phyloP scores from a whole-genome alignment of 495 filamentous ascomycete genomes.

The Hypomontagnella submonticulosa region DNA sequence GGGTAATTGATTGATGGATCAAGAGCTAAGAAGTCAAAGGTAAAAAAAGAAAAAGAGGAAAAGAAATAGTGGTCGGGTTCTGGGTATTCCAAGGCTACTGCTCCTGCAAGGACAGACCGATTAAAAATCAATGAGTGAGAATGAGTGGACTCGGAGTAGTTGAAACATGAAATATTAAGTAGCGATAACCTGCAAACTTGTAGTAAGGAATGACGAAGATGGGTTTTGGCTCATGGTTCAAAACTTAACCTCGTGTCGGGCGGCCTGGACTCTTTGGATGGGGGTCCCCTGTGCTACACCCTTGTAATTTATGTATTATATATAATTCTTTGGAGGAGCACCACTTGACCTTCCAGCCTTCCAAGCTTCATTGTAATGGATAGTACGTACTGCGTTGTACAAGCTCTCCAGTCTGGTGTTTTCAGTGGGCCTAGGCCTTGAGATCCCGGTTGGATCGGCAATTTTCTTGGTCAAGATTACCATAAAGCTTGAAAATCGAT shows the following conservation, averaged over 20 bases:
- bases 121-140: conserved; percentile 2
- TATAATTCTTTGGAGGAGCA: background rate
- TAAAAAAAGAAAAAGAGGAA: background rate
- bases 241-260: conserved; percentile 31
- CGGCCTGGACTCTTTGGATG: conserved; percentile 15
- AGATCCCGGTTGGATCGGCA: conserved; percentile 35
- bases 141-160: conserved; percentile 5
- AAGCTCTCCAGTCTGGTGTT: background rate
- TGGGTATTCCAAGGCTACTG: background rate
- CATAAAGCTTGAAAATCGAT: conserved; percentile 12
- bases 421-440: conserved; percentile 20
- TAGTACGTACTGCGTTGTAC: conserved; percentile 2
- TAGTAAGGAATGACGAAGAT: conserved; percentile 40
- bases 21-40: conserved; percentile 17
- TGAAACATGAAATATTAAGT: conserved; percentile 27
- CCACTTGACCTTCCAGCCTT: too few species aligned
- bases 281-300: background rate
- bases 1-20: background rate
- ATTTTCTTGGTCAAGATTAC: conserved; percentile 26
- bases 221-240: conserved; percentile 30
- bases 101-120: too few species aligned
- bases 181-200: conserved; percentile 13
- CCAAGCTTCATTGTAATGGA: too few species aligned
- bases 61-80: background rate
- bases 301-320: background rate